Base-by-base conservation (phyloP, 2,329 filamentous ascomycete genomes). In the Xylariaceae sp. region DNA sequence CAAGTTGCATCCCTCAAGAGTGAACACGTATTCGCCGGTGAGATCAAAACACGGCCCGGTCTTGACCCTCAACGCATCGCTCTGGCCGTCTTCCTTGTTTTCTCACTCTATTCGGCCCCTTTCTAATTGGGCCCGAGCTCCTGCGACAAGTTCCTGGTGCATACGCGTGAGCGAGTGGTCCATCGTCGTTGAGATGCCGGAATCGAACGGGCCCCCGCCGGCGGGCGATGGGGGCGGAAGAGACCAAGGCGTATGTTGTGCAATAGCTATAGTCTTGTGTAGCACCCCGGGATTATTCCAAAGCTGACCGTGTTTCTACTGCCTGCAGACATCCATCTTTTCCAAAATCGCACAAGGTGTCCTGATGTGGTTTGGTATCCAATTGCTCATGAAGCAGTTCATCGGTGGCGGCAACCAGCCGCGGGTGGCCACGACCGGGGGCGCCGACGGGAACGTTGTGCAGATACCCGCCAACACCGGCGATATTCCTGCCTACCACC, bases 401-500 rank as follows among this genome's bases (percentile, higher is more conserved):
- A 71, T 73, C 59, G 72, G 74, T 43, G 72, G 73, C 46, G 79
- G 76, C 64, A 73, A 75, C 63, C 72, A 76, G 51, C 72, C 75
- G 56, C 70, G 72, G 44, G 76, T 74, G 47, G 74, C 78, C 49
- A 71, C 75, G 30, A 72, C 75, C 18, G 75, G 75, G 62, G 75
- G 80, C 54, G 75, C 80, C 51, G 70, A 73, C 18, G 83, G 82
- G 54, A 75, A 80, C 44, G 62, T 74, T 15, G 73, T 84, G 59
- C 74, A 75, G 56, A 77, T 83, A 19, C 75, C 80, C 42, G 72
- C 74, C 49, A 82, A 80, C 63, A 75, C 74, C 29, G 79, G 73
- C 47, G 74, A 74, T 18, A 83, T 89, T 51, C 85, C 86, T 26
- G 72, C 84, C 16, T 91, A 84, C 67, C 75, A 78, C 50, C 75